Conservation (phyloP, 306 rosid species). For the Sesbania bispinosa region DNA sequence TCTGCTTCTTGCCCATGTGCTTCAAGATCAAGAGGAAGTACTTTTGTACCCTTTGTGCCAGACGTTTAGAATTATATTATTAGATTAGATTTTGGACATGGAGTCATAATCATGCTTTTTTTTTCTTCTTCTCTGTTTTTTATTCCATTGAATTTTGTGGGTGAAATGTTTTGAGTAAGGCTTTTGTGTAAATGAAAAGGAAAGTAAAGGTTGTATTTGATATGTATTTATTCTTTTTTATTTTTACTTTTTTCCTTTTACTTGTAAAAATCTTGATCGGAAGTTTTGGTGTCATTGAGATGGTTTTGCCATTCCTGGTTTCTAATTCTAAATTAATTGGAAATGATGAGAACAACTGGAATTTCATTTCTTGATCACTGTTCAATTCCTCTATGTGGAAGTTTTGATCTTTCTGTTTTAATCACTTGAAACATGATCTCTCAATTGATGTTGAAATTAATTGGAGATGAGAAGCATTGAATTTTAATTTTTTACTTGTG, state of each 20-base stretch:
- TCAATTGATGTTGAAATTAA: too few relatives aligned
- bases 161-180: neutral
- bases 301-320: neutral
- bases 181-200: neutral
- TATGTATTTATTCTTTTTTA: neutral
- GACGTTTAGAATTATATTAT: constrained; percentile 49
- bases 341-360: neutral
- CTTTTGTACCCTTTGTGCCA: constrained; percentile 63
- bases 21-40: constrained; percentile 69
- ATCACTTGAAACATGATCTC: too few relatives aligned
- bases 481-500: too few relatives aligned
- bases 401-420: neutral
- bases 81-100: neutral
- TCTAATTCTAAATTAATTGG: neutral
- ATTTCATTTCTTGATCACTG: neutral
- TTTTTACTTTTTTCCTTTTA: neutral
- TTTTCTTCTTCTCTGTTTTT: neutral
- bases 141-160: neutral
- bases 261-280: neutral
- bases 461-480: too few relatives aligned
- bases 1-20: constrained; percentile 77
- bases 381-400: neutral
- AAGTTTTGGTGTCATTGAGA: neutral
- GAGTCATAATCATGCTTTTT: neutral
- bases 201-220: neutral